phyloP scores from a whole-genome alignment of 331 rosid species.

The Pyracantha coccinea region DNA sequence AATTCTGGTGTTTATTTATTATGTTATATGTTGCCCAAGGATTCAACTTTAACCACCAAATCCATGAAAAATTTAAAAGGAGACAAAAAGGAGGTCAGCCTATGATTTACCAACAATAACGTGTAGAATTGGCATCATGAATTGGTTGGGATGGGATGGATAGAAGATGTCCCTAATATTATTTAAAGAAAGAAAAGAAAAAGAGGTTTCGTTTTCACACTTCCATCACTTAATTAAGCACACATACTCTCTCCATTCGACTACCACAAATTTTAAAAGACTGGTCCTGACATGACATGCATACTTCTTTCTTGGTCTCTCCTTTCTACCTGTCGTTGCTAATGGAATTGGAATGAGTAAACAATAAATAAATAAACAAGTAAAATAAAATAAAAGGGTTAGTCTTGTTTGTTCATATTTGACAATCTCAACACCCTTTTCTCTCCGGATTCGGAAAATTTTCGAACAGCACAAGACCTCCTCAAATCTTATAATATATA shows the following conservation, averaged over 20 bases:
- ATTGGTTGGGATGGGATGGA: constrained; percentile 6
- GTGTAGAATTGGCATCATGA: constrained; percentile 17
- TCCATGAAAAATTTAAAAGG: background rate
- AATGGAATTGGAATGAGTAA: constrained; percentile 9
- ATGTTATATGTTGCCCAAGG: background rate
- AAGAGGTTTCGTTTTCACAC: background rate
- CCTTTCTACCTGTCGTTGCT: background rate
- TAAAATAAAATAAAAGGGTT: background rate
- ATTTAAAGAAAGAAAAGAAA: background rate
- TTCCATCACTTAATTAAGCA: background rate
- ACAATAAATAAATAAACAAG: background rate
- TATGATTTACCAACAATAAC: constrained; percentile 21
- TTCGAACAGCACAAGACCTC: constrained; percentile 12
- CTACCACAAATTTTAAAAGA: background rate
- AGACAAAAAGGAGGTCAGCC: constrained; percentile 29
- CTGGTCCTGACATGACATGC: constrained; percentile 1
- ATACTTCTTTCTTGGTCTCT: constrained; percentile 10
- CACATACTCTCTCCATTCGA: background rate
- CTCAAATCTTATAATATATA: background rate
- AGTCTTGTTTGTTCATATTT: constrained; percentile 20
- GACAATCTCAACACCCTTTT: constrained; percentile 30
- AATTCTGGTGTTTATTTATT: background rate
- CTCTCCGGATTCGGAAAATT: background rate
- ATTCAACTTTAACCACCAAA: background rate
- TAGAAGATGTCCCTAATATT: too few relatives aligned